phyloP scores from a whole-genome alignment of 2,329 filamentous ascomycete genomes.

The Calonectria henricotiae region DNA sequence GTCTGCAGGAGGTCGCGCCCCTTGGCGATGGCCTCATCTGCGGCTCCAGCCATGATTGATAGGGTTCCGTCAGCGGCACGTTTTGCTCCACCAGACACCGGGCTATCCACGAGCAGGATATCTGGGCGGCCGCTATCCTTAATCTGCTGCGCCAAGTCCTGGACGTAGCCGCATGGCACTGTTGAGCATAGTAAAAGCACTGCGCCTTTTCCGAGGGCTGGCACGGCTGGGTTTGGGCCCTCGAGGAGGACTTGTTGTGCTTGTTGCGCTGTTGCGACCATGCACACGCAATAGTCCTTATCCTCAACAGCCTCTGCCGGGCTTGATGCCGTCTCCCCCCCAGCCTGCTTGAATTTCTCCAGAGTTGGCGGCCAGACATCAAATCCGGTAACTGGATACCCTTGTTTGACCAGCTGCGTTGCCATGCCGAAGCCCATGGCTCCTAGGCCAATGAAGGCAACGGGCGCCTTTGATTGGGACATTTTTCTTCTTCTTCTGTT shows the following conservation, averaged over 20 bases:
- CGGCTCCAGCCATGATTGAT: constrained; percentile 81
- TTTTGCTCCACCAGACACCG: constrained; percentile 52
- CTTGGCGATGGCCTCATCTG: constrained; percentile 70
- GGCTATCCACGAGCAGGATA: constrained; percentile 57
- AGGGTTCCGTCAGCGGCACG: constrained; percentile 74
- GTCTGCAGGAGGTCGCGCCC: constrained; percentile 74
- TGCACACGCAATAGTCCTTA: constrained; percentile 39
- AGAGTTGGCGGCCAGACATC: constrained; percentile 38
- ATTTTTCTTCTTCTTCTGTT: constrained; percentile 15
- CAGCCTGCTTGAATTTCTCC: constrained; percentile 26
- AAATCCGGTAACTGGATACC: constrained; percentile 41
- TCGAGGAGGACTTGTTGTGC: constrained; percentile 38
- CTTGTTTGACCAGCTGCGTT: constrained; percentile 35
- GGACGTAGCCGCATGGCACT: constrained; percentile 37
- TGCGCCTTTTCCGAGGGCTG: constrained; percentile 31
- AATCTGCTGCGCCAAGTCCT: constrained; percentile 30
- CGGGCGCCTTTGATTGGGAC: constrained; percentile 29
- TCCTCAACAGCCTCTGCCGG: constrained; percentile 30
- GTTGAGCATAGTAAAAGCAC: constrained; percentile 38
- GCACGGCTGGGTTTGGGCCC: constrained; percentile 31
- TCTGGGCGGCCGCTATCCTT: constrained; percentile 32
- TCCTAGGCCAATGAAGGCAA: constrained; percentile 43
- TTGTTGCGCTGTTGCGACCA: constrained; percentile 42
- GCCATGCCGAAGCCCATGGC: constrained; percentile 47
- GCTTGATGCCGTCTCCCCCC: constrained; percentile 25